Evolutionary conservation across 352 stramenopile genomes (phyloP), one percentile per base, ranked within the genome.

Genomic region (Phytophthora citricola): DNA sequence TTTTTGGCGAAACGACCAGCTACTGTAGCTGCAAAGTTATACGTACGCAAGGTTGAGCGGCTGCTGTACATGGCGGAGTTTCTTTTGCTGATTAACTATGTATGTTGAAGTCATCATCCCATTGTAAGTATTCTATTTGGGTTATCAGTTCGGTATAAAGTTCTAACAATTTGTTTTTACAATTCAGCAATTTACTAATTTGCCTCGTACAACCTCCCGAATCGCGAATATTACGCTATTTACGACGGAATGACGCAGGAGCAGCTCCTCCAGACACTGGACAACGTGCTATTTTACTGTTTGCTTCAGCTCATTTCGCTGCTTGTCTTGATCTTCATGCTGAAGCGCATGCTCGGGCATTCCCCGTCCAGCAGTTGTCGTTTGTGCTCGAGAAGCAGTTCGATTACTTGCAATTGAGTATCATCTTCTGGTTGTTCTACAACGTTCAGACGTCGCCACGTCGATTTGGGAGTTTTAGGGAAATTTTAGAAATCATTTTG

Each of bases 1-100:
- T 20, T 4, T 7, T 9, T 15, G 10, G 34, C 14, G 34, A 40
- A 40, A 40, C 34, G 12, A 17, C 34, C 34, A 40, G 34, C 10
- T n/a, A n/a, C 14, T 20, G 17, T 20, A 40, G 10, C 47, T n/a
- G 15, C 40, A 9, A 40, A 54, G 8, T 1, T 34, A 14, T 55
- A 55, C 11, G 45, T 36, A 22, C 49, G 11, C 1, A 46, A 36
- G 5, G 34, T 57, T 3, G 29, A 36, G 36, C 36, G 54, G 4
- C 26, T 76, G 14, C 27, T 73, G 27, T 76, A 76, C 44, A 66
- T 65, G 53, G 55, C 64, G 14, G 69, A 76, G 49, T 76, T 76
- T 45, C 40, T 73, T 0, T 34, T 67, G 3, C 55, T 78, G 5
- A 50, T 73, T 17, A 76, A 77, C 27, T 76, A 69, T 17, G 69